Conservation (phyloP, 169 alveolate species). For the Plasmodium billcollinsi region DNA sequence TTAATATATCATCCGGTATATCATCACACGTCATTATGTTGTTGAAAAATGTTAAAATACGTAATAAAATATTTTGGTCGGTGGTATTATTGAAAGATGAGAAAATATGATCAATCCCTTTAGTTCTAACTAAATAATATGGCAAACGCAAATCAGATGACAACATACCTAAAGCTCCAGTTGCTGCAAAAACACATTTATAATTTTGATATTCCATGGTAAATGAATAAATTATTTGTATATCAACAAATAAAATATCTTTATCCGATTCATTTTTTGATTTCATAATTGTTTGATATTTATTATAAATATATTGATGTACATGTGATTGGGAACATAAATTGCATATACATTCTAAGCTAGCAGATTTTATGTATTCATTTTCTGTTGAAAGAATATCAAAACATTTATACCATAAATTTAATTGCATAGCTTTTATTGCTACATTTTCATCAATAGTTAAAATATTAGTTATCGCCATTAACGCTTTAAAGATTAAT, state of each 20-base stretch:
- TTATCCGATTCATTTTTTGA: conserved; percentile 14
- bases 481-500: conserved; percentile 48
- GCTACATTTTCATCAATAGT: conserved; percentile 75
- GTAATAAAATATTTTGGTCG: conserved; percentile 55
- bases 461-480: conserved; percentile 75
- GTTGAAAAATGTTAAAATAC: conserved; percentile 73
- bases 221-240: conserved; percentile 63
- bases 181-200: conserved; percentile 55
- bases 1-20: conserved; percentile 26
- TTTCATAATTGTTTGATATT: conserved; percentile 50
- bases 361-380: conserved; percentile 35
- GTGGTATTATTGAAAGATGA: conserved; percentile 48
- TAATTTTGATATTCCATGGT: conserved; percentile 67
- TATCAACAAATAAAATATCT: conserved; percentile 64
- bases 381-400: conserved; percentile 67
- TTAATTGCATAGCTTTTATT: conserved; percentile 63
- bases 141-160: conserved; percentile 73
- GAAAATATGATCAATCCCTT: conserved; percentile 34
- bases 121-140: conserved; percentile 47
- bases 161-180: conserved; percentile 74
- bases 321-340: conserved; percentile 71
- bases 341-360: conserved; percentile 76
- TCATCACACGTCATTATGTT: conserved; percentile 56
- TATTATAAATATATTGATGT: conserved; percentile 67
- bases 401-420: conserved; percentile 72